phyloP scores from a whole-genome alignment of 1,139 yeast species.

The Pichia sp. region DNA sequence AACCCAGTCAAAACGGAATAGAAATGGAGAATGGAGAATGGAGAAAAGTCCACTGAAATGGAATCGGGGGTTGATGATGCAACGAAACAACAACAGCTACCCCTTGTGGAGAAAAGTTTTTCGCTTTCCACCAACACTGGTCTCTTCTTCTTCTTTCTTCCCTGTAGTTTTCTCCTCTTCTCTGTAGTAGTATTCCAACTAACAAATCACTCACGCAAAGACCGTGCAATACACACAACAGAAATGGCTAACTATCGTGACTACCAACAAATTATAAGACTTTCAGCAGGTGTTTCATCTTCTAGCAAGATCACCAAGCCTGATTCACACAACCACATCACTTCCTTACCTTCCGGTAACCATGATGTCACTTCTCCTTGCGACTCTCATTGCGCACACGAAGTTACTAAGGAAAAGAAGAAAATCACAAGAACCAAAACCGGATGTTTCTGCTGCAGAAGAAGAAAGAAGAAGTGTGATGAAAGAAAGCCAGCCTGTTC shows the following conservation, averaged over 20 bases:
- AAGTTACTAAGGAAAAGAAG: conserved; percentile 21
- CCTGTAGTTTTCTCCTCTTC: neutral
- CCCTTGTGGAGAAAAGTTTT: too few species aligned
- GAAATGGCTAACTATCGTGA: conserved; percentile 34
- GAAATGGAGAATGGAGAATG: too few species aligned
- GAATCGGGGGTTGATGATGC: too few species aligned
- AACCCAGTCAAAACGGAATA: too few species aligned
- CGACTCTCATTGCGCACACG: neutral
- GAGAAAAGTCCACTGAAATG: too few species aligned
- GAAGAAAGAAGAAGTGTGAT: conserved; percentile 56
- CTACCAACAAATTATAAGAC: conserved; percentile 28
- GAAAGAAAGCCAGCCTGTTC: conserved; percentile 48
- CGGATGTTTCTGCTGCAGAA: conserved; percentile 44
- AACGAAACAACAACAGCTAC: too few species aligned
- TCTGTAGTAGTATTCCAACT: too few species aligned
- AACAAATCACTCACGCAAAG: neutral
- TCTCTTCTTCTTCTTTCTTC: neutral
- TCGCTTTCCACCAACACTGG: too few species aligned
- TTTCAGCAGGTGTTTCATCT: conserved; percentile 2
- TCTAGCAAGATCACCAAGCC: neutral
- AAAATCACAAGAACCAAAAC: conserved; percentile 37
- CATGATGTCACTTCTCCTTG: neutral
- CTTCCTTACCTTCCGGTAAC: neutral
- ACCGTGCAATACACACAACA: conserved; percentile 2
- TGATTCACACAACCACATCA: neutral